Evolutionary conservation across 768 basidiomycete species (phyloP), one percentile per base, ranked within the genome.

Genomic region (Podaxis mareebaensis): DNA sequence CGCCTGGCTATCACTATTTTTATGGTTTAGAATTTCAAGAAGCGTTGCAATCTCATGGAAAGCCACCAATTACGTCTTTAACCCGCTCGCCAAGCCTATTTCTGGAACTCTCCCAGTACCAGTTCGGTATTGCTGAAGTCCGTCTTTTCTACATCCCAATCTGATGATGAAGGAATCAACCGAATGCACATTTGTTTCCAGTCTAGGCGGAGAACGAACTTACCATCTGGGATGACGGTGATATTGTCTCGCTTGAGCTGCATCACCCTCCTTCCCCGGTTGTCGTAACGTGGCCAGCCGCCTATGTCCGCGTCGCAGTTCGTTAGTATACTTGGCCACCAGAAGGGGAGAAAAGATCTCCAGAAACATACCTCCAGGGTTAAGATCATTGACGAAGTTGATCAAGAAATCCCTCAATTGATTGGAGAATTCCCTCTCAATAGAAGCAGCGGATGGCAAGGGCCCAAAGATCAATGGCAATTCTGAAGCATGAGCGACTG

Each of bases 321-420:
- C 44, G 44, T 46, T 20, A 46, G n/a, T 22, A 22, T 46, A 46
- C 7, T 5, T 5, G n/a, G 1, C 10, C 44, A 15, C n/a, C 11
- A 48, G 24, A 30, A 53, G 40, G 44, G 24, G 26, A 56, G 46
- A 7, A 38, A 20, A 22, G 10, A 58, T 17, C 33, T 54, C 26
- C 22, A 10, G 61, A 13, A 24, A 73, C 80, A 22, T 64, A 86
- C 86, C 49, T 42, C 86, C 85, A 2, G 85, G 87, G 61, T 80
- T 76, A 56, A 87, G 75, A 65, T 87, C 83, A 66, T 79, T 74
- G n/a, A 86, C 75, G 65, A 88, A 88, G 54, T 79, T 81, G 73
- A 88, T 77, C 67, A 82, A 88, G 56, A 83, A 85, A 65, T 82
- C 82, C 1, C 78, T 74, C 73, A 82, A 74, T 60, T 76, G 75